Evolutionary conservation across 129 eudicot species (phyloP).

Genomic region (Sambucus nigra): DNA sequence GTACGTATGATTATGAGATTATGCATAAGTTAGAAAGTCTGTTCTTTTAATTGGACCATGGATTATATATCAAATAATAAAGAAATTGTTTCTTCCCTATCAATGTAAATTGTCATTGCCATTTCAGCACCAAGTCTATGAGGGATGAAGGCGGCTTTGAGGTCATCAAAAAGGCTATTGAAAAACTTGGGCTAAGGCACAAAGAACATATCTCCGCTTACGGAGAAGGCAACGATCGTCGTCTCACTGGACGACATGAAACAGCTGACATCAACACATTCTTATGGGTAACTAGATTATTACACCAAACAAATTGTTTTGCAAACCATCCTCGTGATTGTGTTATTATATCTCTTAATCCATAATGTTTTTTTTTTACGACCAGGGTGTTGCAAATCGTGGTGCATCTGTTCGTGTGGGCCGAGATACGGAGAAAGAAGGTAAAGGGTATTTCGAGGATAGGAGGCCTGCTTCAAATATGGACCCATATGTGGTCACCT

Average conservation of each 20-base stretch:
- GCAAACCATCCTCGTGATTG: no score
- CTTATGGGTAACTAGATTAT: constrained; percentile 53
- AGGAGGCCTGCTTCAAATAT: constrained; percentile 92
- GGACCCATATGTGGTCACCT: constrained; percentile 85
- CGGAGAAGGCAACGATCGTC: constrained; percentile 98
- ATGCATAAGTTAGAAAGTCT: not conserved
- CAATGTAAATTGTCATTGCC: constrained; percentile 3
- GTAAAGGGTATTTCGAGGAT: constrained; percentile 92
- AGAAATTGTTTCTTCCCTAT: not conserved
- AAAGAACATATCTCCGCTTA: constrained; percentile 94
- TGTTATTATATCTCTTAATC: not conserved
- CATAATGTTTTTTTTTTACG: no score
- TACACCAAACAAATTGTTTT: not conserved
- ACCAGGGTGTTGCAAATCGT: constrained; percentile 90
- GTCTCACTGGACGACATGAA: constrained; percentile 85
- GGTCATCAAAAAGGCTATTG: constrained; percentile 78
- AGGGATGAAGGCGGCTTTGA: constrained; percentile 85
- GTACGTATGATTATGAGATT: constrained; percentile 16
- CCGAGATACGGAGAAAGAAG: constrained; percentile 71
- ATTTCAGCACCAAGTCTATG: constrained; percentile 78
- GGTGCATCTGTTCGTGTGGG: constrained; percentile 90
- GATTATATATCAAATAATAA: no score
- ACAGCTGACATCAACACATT: constrained; percentile 80
- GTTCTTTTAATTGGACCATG: not conserved
- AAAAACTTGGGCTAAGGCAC: constrained; percentile 65